phyloP scores from a whole-genome alignment of 208 protist genomes.

The Leishmania mexicana region DNA sequence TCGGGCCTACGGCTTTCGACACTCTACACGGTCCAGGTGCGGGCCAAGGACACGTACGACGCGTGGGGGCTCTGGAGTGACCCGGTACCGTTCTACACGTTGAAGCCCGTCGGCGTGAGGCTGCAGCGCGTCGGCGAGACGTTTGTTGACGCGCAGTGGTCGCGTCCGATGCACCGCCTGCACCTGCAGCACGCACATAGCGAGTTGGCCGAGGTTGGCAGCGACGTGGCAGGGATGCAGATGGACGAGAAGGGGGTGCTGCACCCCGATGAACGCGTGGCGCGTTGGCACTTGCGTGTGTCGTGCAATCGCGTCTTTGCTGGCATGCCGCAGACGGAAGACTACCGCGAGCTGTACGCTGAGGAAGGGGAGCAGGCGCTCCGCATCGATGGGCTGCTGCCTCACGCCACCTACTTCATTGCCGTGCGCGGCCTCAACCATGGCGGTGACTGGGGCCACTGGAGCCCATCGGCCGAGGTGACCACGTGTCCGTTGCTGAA shows the following conservation, averaged over 20 bases:
- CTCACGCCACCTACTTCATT: conserved; percentile 74
- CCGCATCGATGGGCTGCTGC: conserved; percentile 63
- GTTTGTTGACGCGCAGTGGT: conserved; percentile 88
- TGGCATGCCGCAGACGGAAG: conserved; percentile 60
- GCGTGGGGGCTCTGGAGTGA: conserved; percentile 93
- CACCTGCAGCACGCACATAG: not conserved
- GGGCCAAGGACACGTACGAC: conserved; percentile 91
- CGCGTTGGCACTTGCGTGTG: conserved; percentile 87
- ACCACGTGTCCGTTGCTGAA: conserved; percentile 79
- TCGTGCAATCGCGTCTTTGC: conserved; percentile 69
- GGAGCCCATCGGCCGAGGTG: conserved; percentile 62
- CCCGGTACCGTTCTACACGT: conserved; percentile 74
- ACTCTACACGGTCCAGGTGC: conserved; percentile 84
- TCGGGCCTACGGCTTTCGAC: conserved; percentile 67
- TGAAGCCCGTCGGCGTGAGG: conserved; percentile 63
- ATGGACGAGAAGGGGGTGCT: conserved; percentile 34
- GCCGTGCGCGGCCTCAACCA: conserved; percentile 77
- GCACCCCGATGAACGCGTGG: conserved; percentile 67
- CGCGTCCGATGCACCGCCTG: conserved; percentile 35
- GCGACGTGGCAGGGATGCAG: conserved; percentile 23
- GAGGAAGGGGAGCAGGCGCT: conserved; percentile 44
- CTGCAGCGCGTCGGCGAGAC: conserved; percentile 75
- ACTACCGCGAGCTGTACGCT: conserved; percentile 60
- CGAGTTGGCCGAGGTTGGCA: not conserved
- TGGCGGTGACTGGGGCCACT: conserved; percentile 87